These are phyloP conservation scores for Agaricus sinodeliciosus DNA, from an alignment of 768 basidiomycete genomes.

Conservation along the genomic window DNA sequence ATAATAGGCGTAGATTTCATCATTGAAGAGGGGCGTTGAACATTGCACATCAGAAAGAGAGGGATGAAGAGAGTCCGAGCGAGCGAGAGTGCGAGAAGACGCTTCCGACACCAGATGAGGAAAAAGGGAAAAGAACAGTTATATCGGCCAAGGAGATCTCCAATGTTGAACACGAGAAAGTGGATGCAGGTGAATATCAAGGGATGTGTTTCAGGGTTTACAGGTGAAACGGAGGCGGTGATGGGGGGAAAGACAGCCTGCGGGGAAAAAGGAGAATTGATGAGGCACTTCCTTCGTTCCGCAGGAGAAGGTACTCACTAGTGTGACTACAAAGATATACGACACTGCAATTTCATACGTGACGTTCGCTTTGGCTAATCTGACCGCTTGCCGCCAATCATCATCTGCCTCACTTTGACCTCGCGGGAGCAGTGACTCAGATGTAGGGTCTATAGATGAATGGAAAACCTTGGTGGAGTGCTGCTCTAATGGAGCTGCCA, in stretches of 20 bases:
- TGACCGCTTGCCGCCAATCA: constrained; percentile 37
- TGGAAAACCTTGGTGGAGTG: constrained; percentile 16
- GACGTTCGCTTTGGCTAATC: constrained; percentile 58
- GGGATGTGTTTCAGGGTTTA: constrained; percentile 61
- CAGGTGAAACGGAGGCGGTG: constrained; percentile 68
- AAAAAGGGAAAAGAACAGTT: constrained; percentile 60
- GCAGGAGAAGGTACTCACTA: constrained; percentile 42
- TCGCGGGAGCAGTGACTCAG: constrained; percentile 11
- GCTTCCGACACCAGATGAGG: constrained; percentile 61
- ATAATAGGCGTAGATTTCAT: constrained; percentile 42
- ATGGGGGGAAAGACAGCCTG: constrained; percentile 87
- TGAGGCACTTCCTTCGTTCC: constrained; percentile 2
- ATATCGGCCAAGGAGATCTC: constrained; percentile 67
- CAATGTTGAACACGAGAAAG: constrained; percentile 69
- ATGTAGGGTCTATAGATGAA: constrained; percentile 15
- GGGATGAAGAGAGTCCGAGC: constrained; percentile 79
- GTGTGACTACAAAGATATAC: constrained; percentile 72
- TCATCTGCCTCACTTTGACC: constrained; percentile 15
- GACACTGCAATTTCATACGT: constrained; percentile 67
- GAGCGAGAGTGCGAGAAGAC: constrained; percentile 57
- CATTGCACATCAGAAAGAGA: constrained; percentile 83
- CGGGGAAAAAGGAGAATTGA: constrained; percentile 5
- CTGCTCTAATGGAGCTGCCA: constrained; percentile 43
- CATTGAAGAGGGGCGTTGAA: constrained; percentile 41
- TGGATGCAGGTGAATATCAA: constrained; percentile 77